phyloP scores from a whole-genome alignment of 345 rosid genomes.

The Toxicodendron radicans region DNA sequence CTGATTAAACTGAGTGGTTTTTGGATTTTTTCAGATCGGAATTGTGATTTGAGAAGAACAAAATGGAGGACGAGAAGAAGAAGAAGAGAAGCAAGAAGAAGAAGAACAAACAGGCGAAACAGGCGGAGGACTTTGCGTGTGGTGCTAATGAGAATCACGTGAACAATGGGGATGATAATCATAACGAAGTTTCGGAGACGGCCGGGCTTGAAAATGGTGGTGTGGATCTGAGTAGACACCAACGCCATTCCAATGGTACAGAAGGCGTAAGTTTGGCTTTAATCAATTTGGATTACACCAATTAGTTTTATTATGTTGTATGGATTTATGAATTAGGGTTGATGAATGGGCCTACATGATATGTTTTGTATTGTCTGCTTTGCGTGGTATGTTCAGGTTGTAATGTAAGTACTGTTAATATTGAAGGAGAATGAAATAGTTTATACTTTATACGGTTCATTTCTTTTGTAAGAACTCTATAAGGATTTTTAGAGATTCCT shows the following conservation, averaged over 20 bases:
- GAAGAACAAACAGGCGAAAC: conserved; percentile 50
- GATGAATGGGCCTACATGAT: background rate
- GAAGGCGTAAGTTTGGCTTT: conserved; percentile 35
- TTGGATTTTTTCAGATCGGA: background rate
- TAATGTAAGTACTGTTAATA: background rate
- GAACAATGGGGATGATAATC: conserved; percentile 29
- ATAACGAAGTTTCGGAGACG: conserved; percentile 1
- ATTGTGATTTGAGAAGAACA: background rate
- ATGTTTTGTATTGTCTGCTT: background rate
- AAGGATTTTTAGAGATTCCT: background rate
- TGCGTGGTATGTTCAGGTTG: background rate
- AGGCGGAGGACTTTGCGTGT: conserved; percentile 29
- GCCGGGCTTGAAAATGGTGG: conserved; percentile 24
- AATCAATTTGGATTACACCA: background rate
- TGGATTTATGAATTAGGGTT: background rate
- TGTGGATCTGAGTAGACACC: conserved; percentile 24
- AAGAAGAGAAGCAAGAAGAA: conserved; percentile 65
- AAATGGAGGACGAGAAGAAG: conserved; percentile 72
- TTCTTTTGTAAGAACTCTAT: too few relatives aligned
- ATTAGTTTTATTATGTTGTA: too few relatives aligned
- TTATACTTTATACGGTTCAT: too few relatives aligned
- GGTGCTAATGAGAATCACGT: conserved; percentile 30
- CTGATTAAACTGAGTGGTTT: background rate
- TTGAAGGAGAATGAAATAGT: background rate
- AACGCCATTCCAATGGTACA: conserved; percentile 23